Conservation (phyloP, 208 protist species). For the Phytomonas serpens region DNA sequence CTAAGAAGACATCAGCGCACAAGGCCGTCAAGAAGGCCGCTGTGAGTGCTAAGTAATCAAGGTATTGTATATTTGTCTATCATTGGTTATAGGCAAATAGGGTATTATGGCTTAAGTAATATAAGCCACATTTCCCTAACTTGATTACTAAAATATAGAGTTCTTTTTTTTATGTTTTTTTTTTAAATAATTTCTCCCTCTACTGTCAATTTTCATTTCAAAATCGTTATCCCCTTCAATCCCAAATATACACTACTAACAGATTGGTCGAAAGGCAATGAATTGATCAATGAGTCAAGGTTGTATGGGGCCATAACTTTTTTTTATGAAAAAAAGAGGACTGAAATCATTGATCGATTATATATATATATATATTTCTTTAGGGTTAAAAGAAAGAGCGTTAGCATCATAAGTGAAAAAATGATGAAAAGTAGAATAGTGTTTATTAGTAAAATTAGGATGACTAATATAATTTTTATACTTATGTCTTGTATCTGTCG, state of each 20-base stretch:
- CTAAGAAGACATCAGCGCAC: neutral
- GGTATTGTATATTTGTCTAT: neutral
- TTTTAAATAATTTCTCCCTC: conserved; percentile 7
- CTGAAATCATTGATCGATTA: neutral
- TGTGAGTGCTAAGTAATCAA: neutral
- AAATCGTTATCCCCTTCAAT: neutral
- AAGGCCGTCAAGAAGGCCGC: neutral
- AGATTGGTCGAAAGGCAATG: neutral
- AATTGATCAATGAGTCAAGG: neutral
- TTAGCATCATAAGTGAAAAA: neutral
- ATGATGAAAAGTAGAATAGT: neutral
- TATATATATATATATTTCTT: neutral
- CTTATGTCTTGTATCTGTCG: neutral
- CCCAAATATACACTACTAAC: neutral
- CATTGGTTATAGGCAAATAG: neutral
- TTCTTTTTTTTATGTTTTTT: conserved; percentile 8
- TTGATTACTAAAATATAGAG: conserved; percentile 7
- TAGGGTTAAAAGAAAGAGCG: neutral
- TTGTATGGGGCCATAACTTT: neutral
- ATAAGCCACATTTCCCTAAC: neutral
- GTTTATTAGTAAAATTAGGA: neutral
- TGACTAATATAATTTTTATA: neutral
- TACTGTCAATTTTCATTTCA: neutral
- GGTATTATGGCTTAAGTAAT: neutral
- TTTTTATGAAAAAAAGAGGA: neutral